Evolutionary conservation across 352 stramenopile species (phyloP).

Genomic region (Pilasporangium apinafurcum): DNA sequence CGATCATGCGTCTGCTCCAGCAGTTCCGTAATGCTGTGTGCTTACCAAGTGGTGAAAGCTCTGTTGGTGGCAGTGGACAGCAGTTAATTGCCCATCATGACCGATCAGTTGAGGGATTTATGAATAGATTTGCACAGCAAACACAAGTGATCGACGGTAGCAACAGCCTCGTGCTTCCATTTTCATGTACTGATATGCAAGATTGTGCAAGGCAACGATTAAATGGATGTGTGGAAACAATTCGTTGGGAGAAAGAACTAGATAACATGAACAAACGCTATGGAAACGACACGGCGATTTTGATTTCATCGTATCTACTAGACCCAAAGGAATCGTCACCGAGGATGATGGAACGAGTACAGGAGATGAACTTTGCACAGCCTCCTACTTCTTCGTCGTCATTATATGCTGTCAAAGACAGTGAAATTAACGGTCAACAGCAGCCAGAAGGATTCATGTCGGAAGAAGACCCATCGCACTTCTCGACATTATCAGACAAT

Average conservation of each 20-base stretch:
- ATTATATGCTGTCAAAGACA: too few relatives aligned
- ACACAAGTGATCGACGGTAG: conserved; percentile 7
- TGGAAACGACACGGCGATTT: conserved; percentile 16
- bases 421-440: too few relatives aligned
- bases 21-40: conserved; percentile 34
- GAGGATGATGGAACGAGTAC: too few relatives aligned
- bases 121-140: conserved; percentile 49
- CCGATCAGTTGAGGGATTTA: conserved; percentile 57
- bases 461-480: too few relatives aligned
- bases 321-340: background rate
- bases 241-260: conserved; percentile 37
- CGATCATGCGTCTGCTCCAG: conserved; percentile 34
- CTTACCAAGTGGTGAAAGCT: conserved; percentile 4
- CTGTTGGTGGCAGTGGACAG: conserved; percentile 2
- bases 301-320: conserved; percentile 12
- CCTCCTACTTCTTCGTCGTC: background rate
- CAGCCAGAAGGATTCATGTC: too few relatives aligned
- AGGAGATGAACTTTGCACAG: too few relatives aligned
- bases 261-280: conserved; percentile 56
- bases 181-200: conserved; percentile 40
- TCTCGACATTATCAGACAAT: too few relatives aligned
- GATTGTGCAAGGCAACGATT: conserved; percentile 6
- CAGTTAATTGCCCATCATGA: conserved; percentile 16
- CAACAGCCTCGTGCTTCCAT: conserved; percentile 14
- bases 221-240: background rate